Base-by-base conservation (phyloP, 2,329 filamentous ascomycete species). In the Amphichorda felina region DNA sequence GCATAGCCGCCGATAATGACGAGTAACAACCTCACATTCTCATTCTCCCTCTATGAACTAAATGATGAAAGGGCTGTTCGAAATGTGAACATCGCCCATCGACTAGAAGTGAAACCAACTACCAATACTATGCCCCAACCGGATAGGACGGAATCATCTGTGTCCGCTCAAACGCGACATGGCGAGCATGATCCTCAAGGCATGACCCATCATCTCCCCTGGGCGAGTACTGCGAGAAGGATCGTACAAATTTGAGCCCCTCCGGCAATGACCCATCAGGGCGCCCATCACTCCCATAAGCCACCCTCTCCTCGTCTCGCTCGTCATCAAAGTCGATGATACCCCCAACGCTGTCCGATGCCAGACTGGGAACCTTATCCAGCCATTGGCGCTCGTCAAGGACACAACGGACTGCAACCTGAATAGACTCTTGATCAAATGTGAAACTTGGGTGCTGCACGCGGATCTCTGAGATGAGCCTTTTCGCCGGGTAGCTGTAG, bases 351-450 rank as follows among this genome's bases (percentile, higher is more conserved):
- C 45, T 46, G 24, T 59, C 55, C 19, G 55, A 48, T 3, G 58
- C 49, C 13, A 60, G 35, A 13, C 48, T 50, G 7, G 54, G 50
- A 32, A 51, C 39, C 11, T 47, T 44, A 8, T 50, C 46, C 6
- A 53, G 41, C 51, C 57, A 59, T 16, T 50, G 45, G 3, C 60
- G 51, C 44, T 63, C 60, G 14, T 60, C 55, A 5, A 59, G 39
- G 5, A 52, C 58, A 37, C 58, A 56, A 30, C 55, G 51, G 8
- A 60, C 49, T 4, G 60, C 54, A 14, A 55, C 47, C 19, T 59
- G 57, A 8, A 68, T 57, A 3, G 60, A 66, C 45, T 67, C 63
- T 30, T 62, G 59, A 38, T 63, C 66, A 25, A 56, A 54, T 8
- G 56, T 58, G 33, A 72, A 64, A 29, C 54, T 52, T 3, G 60